A percentile compares a stretch with the other conserved stretches of the same genome.
These are phyloP conservation scores for Thielaviopsis euricoi DNA, from an alignment of 2,329 filamentous ascomycete species.

Conservation along the genomic window DNA sequence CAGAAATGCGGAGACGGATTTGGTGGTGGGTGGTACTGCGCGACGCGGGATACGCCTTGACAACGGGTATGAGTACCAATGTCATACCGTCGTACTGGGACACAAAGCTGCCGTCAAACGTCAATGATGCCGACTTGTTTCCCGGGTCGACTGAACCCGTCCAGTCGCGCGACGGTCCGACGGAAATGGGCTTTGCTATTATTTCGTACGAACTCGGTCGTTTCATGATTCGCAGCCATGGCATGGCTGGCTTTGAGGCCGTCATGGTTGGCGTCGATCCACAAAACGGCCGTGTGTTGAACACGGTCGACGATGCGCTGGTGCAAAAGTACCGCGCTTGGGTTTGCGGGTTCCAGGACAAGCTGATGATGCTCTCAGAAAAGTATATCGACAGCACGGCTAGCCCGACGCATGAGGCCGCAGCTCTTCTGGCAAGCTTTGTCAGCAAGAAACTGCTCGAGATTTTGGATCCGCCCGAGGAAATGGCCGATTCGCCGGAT, in stretches of 20 bases:
- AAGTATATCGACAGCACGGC: slow-evolving; percentile 34
- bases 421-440: slow-evolving; percentile 29
- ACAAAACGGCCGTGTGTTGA: slow-evolving; percentile 15
- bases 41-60: slow-evolving; percentile 38
- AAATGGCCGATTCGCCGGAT: slow-evolving; percentile 33
- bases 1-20: slow-evolving; percentile 48
- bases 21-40: slow-evolving; percentile 50
- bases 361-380: slow-evolving; percentile 28
- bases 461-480: slow-evolving; percentile 29
- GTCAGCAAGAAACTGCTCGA: slow-evolving; percentile 33
- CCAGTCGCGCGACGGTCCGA: slow-evolving; percentile 36
- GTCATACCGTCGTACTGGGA: slow-evolving; percentile 37
- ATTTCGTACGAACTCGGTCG: slow-evolving; percentile 32
- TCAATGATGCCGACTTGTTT: slow-evolving; percentile 42
- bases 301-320: slow-evolving; percentile 15
- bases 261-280: slow-evolving; percentile 30
- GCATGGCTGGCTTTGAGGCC: slow-evolving; percentile 31
- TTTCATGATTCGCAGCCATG: slow-evolving; percentile 27
- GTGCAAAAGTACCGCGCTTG: slow-evolving; percentile 27
- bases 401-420: slow-evolving; percentile 35
- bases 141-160: slow-evolving; percentile 35
- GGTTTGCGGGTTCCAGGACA: slow-evolving; percentile 26
- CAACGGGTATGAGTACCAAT: slow-evolving; percentile 39
- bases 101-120: slow-evolving; percentile 37
- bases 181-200: slow-evolving; percentile 43